Base-by-base conservation (phyloP, 192 early-diverging fungal genomes). In the Linnemannia hyalina region DNA sequence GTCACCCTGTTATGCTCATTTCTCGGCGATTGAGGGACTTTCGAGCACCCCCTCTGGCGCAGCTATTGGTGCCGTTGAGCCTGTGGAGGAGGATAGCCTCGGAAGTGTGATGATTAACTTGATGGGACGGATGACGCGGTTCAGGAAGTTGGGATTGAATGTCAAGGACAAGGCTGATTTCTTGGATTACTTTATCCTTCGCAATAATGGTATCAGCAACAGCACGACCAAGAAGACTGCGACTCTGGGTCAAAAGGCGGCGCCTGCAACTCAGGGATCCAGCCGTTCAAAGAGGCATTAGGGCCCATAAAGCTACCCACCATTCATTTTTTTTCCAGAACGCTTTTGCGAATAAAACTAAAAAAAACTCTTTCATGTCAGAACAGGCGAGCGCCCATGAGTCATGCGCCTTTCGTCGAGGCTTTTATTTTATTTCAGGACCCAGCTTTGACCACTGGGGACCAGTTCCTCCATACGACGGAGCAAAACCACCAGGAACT, bases 161-260 rank as follows among this genome's bases (percentile, higher is more conserved):
- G 89, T 94, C 11, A 82, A 89, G 71, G 95, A 97, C 76, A 97
- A 97, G 85, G 87, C 89, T 35, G 93, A 93, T 29, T 97, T 97
- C 79, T 83, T 97, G 77, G 89, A 94, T 2, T 97, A 94, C 80
- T 97, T 81, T 70, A 80, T 81, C 38, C 65, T 77, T 88, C 74
- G 81, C 60, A 82, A 88, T 44, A 86, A 81, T 65, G 84, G 84
- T 16, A 86, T 86, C 35, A 65, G 29, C 60, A 29, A 6, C 11
- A 44, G 72, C 18, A 38, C 49, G 5, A 35, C 52, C 23, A 85
- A 79, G 72, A 76, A 80, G 72, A 18, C 73, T 11, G 18, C 54
- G 1, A 7, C 73, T 65, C 38, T 49, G 9, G 63, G 72, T n/a
- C 77, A 74, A 38, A 84, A 74, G 35, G 3, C 42, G 26, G 5